Percentiles rank a stretch among this genome's conserved stretches.
phyloP scores from a whole-genome alignment of 495 filamentous ascomycete species.

The Penicillium desertorum region DNA sequence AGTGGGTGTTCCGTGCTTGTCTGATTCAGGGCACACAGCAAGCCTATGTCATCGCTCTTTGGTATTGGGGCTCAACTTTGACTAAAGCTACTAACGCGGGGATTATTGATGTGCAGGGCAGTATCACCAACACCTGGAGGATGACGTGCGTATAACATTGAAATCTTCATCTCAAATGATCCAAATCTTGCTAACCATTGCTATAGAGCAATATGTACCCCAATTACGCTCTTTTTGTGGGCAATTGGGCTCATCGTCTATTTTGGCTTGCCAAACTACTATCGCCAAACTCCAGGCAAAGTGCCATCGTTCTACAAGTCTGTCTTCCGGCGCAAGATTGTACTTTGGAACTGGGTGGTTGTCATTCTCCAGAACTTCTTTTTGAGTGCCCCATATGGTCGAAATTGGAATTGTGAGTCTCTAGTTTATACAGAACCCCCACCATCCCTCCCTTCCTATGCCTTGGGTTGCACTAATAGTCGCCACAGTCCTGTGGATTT shows the following conservation, averaged over 20 bases:
- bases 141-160: conserved; percentile 40
- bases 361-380: conserved; percentile 53
- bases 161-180: not conserved
- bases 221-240: conserved; percentile 46
- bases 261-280: conserved; percentile 50
- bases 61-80: conserved; percentile 53
- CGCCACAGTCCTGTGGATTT: conserved; percentile 46
- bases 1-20: conserved; percentile 55
- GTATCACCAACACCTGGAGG: conserved; percentile 46
- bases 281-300: conserved; percentile 62
- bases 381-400: conserved; percentile 49
- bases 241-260: conserved; percentile 41
- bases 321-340: conserved; percentile 48
- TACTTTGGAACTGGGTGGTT: conserved; percentile 51
- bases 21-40: conserved; percentile 53
- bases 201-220: conserved; percentile 41
- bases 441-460: not conserved
- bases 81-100: conserved; percentile 40
- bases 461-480: not conserved
- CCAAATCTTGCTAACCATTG: conserved; percentile 14
- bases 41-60: conserved; percentile 50
- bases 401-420: conserved; percentile 51
- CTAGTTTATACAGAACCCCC: not conserved
- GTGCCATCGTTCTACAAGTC: conserved; percentile 59
- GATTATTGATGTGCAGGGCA: conserved; percentile 30